Percentiles rank a stretch among this genome's conserved stretches.
Conservation (phyloP, 495 filamentous ascomycete species). For the Penicillium manginii region DNA sequence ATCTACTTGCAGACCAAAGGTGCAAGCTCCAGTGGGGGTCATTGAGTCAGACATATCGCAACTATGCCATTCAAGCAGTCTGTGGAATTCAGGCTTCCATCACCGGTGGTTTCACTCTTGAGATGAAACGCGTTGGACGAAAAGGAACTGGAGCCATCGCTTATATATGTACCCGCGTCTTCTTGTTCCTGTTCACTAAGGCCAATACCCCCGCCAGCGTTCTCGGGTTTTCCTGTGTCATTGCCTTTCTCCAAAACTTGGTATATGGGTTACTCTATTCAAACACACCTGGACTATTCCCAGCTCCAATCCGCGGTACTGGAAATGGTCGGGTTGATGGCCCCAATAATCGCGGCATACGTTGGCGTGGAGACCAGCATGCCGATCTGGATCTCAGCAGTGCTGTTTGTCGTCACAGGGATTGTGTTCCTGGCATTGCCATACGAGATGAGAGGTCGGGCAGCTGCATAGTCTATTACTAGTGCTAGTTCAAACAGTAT, state of each 20-base stretch:
- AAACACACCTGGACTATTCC: slow-evolving; percentile 10
- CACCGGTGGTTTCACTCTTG: slow-evolving; percentile 10
- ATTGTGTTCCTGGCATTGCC: slow-evolving; percentile 4
- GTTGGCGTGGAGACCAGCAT: slow-evolving; percentile 5
- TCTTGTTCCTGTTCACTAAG: slow-evolving; percentile 3
- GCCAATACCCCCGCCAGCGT: slow-evolving; percentile 4
- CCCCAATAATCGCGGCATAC: not conserved
- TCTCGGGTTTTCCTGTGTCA: slow-evolving; percentile 7
- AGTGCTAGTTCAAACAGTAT: not conserved
- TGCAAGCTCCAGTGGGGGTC: not conserved
- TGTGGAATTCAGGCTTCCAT: slow-evolving; percentile 18
- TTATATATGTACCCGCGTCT: not conserved
- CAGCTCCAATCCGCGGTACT: slow-evolving; percentile 9
- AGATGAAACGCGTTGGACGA: slow-evolving; percentile 16
- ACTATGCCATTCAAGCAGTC: slow-evolving; percentile 11
- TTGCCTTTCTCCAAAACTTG: slow-evolving; percentile 5
- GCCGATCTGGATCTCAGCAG: slow-evolving; percentile 3
- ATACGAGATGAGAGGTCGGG: not conserved
- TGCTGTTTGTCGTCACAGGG: not conserved
- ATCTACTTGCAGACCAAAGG: slow-evolving; percentile 14
- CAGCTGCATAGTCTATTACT: not conserved
- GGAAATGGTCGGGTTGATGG: not conserved
- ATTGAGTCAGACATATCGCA: slow-evolving; percentile 13
- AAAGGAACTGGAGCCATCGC: slow-evolving; percentile 17
- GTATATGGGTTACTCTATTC: not conserved